Evolutionary conservation across 208 protist genomes (phyloP), one percentile per base, ranked within the genome.

Genomic region (Phytomonas sp.): DNA sequence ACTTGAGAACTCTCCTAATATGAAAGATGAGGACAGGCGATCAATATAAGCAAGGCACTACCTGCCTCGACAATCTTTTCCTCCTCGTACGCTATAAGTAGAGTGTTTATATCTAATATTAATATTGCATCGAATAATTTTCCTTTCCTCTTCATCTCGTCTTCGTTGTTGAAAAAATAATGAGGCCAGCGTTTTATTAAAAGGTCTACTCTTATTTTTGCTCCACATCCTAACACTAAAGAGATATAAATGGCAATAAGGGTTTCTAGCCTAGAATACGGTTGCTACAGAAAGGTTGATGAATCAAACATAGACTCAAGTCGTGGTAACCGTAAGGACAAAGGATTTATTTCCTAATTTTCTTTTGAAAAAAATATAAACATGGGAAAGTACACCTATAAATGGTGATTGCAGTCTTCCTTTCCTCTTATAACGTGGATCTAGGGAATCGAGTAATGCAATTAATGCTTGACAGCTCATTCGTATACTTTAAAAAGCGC

Each of bases 121-220:
- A 17, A 65, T 51, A 0, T 26, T 60, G n/a, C 61, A 46, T 37
- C 4, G 23, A 59, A 56, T 7, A 65, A 56, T 62, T 36, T 56
- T 23, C 56, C 43, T 73, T 73, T 40, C 32, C 13, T 65, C 1
- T 68, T 31, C 4, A 13, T 68, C 26, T 68, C 6, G 0, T 31
- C 0, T 68, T 43, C 9, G 29, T 7, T 7, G 30, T 32, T 68
- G 7, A 56, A 37, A 23, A 65, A 65, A 26, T 65, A 37, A 37
- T 56, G 15, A 23, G 36, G 20, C 20, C 20, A 0, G 6, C 23
- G 20, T 51, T 65, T 65, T 65, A 8, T 65, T 8, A 23, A 26
- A 26, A 6, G 20, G 15, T 23, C 23, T 65, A 65, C n/a, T 65
- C 15, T 26, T 6, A 60, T 65, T 56, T 59, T 65, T 40, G 36